Conservation (phyloP, 495 filamentous ascomycete genomes). For the Aspergillus sclerotiicarbonarius region DNA sequence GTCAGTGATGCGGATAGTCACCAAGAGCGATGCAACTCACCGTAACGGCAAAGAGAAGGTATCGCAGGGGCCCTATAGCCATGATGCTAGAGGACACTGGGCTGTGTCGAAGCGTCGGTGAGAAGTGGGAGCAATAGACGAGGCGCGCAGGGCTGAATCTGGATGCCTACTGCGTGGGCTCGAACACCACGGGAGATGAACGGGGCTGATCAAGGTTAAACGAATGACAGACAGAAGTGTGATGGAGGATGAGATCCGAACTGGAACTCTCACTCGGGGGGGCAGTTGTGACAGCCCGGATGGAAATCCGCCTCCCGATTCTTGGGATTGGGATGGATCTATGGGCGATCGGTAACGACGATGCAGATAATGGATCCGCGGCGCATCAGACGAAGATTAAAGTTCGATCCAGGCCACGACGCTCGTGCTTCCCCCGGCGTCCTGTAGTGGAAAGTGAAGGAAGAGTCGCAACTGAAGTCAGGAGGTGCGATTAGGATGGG, state of each 20-base stretch:
- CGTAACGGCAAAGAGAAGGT: slow-evolving; percentile 82
- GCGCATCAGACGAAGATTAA: background rate
- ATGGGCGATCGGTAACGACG: background rate
- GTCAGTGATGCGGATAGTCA: background rate
- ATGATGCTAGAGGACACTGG: slow-evolving; percentile 42
- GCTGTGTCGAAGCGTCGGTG: slow-evolving; percentile 6
- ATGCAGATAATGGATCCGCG: background rate
- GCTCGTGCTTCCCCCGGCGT: background rate
- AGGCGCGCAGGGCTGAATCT: background rate
- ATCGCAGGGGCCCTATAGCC: slow-evolving; percentile 76
- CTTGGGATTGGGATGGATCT: background rate
- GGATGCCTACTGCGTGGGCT: slow-evolving; percentile 9
- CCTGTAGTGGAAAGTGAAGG: background rate
- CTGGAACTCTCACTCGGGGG: background rate
- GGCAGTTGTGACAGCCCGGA: no score
- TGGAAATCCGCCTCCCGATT: background rate
- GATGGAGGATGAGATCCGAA: background rate
- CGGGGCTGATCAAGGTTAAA: background rate
- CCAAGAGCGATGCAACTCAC: slow-evolving; percentile 50
- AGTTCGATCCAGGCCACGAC: background rate
- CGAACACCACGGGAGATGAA: slow-evolving; percentile 5
- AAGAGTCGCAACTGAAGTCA: background rate
- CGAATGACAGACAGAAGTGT: background rate
- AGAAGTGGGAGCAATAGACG: background rate
- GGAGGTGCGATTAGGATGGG: background rate